A percentile compares a stretch with the other conserved stretches of the same genome.
These are phyloP conservation scores for Didymosphaeria variabile DNA, from an alignment of 2,329 filamentous ascomycete genomes.

Conservation along the genomic window DNA sequence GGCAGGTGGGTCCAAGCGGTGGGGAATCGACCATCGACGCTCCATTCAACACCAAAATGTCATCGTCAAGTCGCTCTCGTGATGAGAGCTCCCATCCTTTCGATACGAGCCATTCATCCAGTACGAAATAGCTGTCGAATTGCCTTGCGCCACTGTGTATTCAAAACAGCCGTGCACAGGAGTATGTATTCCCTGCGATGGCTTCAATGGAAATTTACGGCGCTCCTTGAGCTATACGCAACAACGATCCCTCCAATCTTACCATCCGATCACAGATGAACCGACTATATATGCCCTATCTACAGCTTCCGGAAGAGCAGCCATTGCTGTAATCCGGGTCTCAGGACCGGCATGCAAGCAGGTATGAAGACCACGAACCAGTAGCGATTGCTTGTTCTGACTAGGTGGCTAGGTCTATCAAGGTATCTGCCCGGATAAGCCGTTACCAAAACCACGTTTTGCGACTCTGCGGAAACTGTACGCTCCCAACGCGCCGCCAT, in stretches of 20 bases:
- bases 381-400: background rate
- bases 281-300: slow-evolving; percentile 91
- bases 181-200: slow-evolving; percentile 9
- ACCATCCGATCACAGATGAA: slow-evolving; percentile 24
- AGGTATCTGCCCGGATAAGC: slow-evolving; percentile 64
- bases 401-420: slow-evolving; percentile 66
- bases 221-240: slow-evolving; percentile 24
- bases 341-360: slow-evolving; percentile 80
- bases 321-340: slow-evolving; percentile 88
- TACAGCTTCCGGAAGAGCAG: slow-evolving; percentile 83
- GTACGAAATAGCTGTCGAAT: background rate
- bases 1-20: slow-evolving; percentile 22
- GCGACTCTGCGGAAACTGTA: slow-evolving; percentile 80
- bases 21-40: slow-evolving; percentile 25
- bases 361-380: slow-evolving; percentile 53
- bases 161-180: background rate
- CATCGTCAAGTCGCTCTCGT: slow-evolving; percentile 34
- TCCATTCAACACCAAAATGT: slow-evolving; percentile 27
- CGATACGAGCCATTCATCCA: slow-evolving; percentile 22
- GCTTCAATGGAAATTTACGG: slow-evolving; percentile 8
- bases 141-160: background rate
- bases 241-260: slow-evolving; percentile 21
- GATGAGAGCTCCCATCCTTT: slow-evolving; percentile 45
- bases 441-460: slow-evolving; percentile 66
- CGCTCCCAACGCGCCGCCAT: slow-evolving; percentile 58